Evolutionary conservation across 768 basidiomycete species (phyloP), one percentile per base, ranked within the genome.

Genomic region (Auricularia heimuer): DNA sequence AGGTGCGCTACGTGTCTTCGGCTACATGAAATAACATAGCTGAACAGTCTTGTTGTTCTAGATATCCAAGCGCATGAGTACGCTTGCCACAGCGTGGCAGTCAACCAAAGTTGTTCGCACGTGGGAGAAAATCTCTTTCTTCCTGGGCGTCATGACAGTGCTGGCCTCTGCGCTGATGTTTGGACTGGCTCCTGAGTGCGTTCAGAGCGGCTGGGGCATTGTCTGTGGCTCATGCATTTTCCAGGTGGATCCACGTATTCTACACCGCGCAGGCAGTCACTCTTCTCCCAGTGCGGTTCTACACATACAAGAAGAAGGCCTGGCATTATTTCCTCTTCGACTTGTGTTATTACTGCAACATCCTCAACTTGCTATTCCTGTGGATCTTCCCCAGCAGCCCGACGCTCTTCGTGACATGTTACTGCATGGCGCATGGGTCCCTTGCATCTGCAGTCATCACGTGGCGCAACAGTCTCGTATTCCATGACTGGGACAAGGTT

Each of bases 381-480:
- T 99, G 95, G 95, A 69, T 93, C 56, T 77, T 96, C 67, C 96
- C 97, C 0, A 77, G 79, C 3, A 93, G 83, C 65, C 78, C 88
- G 4, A 78, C 84, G 2, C 81, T 98, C 18, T 98, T 96, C 76
- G 84, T 92, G 62, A 92, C 94, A 3, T 95, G 92, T 71, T 98
- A 97, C 71, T 91, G 92, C 68, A 82, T 98, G 33, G 90, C 93
- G 0, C 88, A 97, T 72, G 97, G 94, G 0, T 84, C 90, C 0
- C 82, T 97, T 37, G 95, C 92, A 0, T 92, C 90, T 62, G 95
- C 96, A 0, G 94, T 98, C 61, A 92, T 98, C 69, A 98, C 96
- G 10, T 99, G 97, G 97, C 83, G 97, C 67, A 99, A 99, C 72
- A 95, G 92, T 68, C 85, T 99, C 29, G 97, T 99, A 2, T 99